phyloP scores from a whole-genome alignment of 129 eudicot genomes.

The Saposhnikovia divaricata region DNA sequence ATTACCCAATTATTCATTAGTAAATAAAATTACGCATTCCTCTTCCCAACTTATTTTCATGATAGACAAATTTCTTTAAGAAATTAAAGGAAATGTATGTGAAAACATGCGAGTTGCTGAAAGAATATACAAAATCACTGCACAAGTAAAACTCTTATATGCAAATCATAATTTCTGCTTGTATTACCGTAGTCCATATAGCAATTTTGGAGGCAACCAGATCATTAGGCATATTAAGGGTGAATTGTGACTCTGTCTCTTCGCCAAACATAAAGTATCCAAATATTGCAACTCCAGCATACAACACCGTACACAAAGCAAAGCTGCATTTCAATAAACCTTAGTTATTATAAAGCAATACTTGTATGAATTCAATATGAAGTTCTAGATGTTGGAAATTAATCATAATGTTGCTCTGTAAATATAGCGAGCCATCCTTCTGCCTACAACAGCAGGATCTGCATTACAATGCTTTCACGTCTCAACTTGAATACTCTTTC shows the following conservation, averaged over 20 bases:
- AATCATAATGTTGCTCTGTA: neutral
- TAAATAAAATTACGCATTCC: neutral
- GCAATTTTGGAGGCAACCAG: slow-evolving; percentile 80
- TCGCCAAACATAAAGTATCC: slow-evolving; percentile 85
- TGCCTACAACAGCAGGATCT: neutral
- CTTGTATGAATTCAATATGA: neutral
- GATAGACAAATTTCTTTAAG: neutral
- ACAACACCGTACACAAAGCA: slow-evolving; percentile 57
- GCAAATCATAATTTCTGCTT: neutral
- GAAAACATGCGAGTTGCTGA: neutral
- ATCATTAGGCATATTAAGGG: slow-evolving; percentile 75
- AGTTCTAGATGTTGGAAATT: neutral
- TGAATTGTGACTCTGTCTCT: slow-evolving; percentile 70
- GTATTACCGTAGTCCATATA: slow-evolving; percentile 86
- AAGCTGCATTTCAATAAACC: slow-evolving; percentile 43
- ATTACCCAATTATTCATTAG: neutral
- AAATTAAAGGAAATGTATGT: neutral
- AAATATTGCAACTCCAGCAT: slow-evolving; percentile 62
- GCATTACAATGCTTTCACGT: neutral
- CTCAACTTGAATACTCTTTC: neutral
- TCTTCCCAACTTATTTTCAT: neutral
- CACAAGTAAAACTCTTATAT: neutral
- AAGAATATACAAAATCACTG: neutral
- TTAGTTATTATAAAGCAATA: neutral
- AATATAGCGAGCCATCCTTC: neutral